Percentiles rank a stretch among this genome's conserved stretches.
phyloP scores from a whole-genome alignment of 2,329 filamentous ascomycete species.

The Hymenotorrendiella dingleyae region DNA sequence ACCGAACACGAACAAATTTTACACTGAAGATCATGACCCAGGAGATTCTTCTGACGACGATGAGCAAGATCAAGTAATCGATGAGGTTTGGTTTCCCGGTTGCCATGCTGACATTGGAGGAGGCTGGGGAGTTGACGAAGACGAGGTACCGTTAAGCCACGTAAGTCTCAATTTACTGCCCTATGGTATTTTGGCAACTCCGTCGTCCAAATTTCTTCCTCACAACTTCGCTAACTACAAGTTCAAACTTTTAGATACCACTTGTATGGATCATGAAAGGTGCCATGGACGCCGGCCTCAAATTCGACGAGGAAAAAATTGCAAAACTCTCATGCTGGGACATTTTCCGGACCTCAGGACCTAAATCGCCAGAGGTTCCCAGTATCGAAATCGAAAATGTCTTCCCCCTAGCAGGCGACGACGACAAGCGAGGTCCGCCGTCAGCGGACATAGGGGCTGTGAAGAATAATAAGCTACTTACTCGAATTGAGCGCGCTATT shows the following conservation, averaged over 20 bases:
- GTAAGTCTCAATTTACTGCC: too few species aligned
- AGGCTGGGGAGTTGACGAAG: slow-evolving; percentile 41
- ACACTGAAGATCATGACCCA: slow-evolving; percentile 2
- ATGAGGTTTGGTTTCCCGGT: slow-evolving; percentile 56
- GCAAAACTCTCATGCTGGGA: neutral
- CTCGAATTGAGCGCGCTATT: neutral
- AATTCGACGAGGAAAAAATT: slow-evolving; percentile 49
- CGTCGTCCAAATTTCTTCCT: too few species aligned
- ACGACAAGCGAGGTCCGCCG: too few species aligned
- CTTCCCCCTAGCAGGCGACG: too few species aligned
- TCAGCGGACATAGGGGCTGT: too few species aligned
- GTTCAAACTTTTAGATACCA: too few species aligned
- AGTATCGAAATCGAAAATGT: neutral
- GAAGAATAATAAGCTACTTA: too few species aligned
- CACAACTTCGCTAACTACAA: too few species aligned
- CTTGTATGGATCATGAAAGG: slow-evolving; percentile 57
- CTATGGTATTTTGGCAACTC: too few species aligned
- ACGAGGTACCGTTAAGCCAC: slow-evolving; percentile 34
- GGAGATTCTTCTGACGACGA: slow-evolving; percentile 14
- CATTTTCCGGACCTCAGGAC: too few species aligned
- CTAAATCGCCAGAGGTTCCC: neutral
- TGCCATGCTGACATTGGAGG: slow-evolving; percentile 56
- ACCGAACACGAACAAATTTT: too few species aligned
- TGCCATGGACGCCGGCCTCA: slow-evolving; percentile 47
- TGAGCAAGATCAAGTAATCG: slow-evolving; percentile 46